Evolutionary conservation across 345 rosid genomes (phyloP), one percentile per base, ranked within the genome.

Genomic region (Dipteronia sinensis): DNA sequence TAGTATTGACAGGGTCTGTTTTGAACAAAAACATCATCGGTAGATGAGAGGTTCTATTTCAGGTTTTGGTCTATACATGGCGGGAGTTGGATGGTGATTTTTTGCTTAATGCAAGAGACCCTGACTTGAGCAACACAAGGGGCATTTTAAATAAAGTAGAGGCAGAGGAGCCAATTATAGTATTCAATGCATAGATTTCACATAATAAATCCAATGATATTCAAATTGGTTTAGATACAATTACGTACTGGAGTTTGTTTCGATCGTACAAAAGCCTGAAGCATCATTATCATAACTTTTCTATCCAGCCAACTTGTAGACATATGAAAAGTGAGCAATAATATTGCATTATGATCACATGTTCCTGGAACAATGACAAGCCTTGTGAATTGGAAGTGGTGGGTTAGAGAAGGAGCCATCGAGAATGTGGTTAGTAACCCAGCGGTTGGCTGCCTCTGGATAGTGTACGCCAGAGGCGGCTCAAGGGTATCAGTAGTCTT

Each of bases 391-490:
- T 8, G 90, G 73, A 34, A 75, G 76, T 10, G 87, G 85, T 58
- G 88, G 91, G 22, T 76, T 63, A 10, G 92, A 87, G 76, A 82
- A 71, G 58, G 88, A 88, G 8, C 94, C 91, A 8, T 76, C 68
- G 34, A 92, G 82, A 66, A 92, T 89, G 6, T 47, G 83, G 6
- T 72, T 74, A 12, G 88, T 87, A 16, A 92, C 72, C 83, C 87
- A 85, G 73, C 66, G 55, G 71, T 92, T 91, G 6, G 93, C 91
- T 1, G 94, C 91, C 78, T 90, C 79, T 0, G 91, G 68, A 80
- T 88, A 92, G 83, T 91, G 27, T 27, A 27, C 27, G 27, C 1
- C 27, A 27, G 27, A 27, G 27, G 27, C 27, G 27, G 27, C 27
- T 27, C 27, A 27, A 27, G 27, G 27, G 27, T 27, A 27, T 38